These are phyloP conservation scores for Flaveria brownii DNA, from an alignment of 129 eudicot species.

Conservation along the genomic window DNA sequence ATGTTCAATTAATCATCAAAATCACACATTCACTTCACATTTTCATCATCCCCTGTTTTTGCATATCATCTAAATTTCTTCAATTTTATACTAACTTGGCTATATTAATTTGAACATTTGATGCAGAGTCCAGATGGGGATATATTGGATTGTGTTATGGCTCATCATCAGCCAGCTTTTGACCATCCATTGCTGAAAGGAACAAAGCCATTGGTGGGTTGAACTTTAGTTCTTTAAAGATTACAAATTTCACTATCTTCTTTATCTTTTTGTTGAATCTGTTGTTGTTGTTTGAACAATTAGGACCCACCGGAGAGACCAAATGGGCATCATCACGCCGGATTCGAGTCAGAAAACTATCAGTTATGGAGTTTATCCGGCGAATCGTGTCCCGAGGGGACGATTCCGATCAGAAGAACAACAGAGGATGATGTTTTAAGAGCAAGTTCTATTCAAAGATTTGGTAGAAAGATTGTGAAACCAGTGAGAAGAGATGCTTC, in stretches of 20 bases:
- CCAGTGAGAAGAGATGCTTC: conserved; percentile 64
- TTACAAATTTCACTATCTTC: conserved; percentile 12
- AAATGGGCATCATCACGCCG: conserved; percentile 44
- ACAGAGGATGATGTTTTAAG: conserved; percentile 70
- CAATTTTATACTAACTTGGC: not conserved
- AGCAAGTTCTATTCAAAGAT: conserved; percentile 58
- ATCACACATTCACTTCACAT: not conserved
- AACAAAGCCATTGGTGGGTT: conserved; percentile 74
- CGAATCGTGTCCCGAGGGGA: conserved; percentile 81
- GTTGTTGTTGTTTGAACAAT: not conserved
- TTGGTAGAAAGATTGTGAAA: conserved; percentile 62
- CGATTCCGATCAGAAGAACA: conserved; percentile 87
- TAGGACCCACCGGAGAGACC: conserved; percentile 90
- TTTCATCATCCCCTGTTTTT: not conserved
- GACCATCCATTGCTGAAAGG: conserved; percentile 94
- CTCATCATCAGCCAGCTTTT: conserved; percentile 92
- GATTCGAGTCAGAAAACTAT: conserved; percentile 42
- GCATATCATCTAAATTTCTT: not conserved
- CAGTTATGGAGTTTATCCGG: conserved; percentile 74
- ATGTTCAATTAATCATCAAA: not conserved
- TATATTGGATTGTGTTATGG: conserved; percentile 72
- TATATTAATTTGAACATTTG: not conserved
- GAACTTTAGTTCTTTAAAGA: not conserved
- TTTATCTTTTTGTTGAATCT: not conserved
- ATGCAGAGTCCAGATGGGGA: conserved; percentile 94